Conservation (phyloP, 2,329 filamentous ascomycete genomes). For the Diaporthe sp. region DNA sequence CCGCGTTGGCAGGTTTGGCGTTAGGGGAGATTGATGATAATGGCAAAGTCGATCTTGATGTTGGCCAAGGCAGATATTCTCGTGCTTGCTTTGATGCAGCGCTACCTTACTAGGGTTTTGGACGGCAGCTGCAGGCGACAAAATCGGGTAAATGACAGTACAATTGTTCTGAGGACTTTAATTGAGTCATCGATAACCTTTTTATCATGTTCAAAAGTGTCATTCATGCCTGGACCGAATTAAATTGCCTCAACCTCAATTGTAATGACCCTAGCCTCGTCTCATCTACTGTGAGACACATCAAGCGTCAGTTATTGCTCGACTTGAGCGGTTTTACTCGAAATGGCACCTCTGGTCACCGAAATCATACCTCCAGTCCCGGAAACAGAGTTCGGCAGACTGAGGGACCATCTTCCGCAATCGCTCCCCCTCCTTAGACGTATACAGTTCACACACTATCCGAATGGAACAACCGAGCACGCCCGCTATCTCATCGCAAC, state of each 20-base stretch:
- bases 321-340: not conserved
- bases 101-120: not conserved
- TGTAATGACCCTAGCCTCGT: not conserved
- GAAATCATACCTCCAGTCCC: conserved; percentile 42
- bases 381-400: conserved; percentile 57
- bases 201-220: not conserved
- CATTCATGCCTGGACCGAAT: not conserved
- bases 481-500: conserved; percentile 58
- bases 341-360: conserved; percentile 37
- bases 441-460: conserved; percentile 67
- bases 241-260: not conserved
- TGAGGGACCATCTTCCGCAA: conserved; percentile 66
- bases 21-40: conserved; percentile 7
- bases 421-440: conserved; percentile 73
- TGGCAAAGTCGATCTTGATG: not conserved
- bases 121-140: conserved; percentile 11
- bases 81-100: not conserved
- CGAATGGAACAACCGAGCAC: conserved; percentile 55
- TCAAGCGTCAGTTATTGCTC: not conserved
- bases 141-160: conserved; percentile 12
- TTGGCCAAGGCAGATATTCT: conserved; percentile 25
- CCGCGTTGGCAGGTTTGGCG: conserved; percentile 26
- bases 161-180: not conserved
- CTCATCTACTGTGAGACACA: not conserved
- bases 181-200: conserved; percentile 19